phyloP scores from a whole-genome alignment of 2,329 filamentous ascomycete genomes.

The Xylaria sp. region DNA sequence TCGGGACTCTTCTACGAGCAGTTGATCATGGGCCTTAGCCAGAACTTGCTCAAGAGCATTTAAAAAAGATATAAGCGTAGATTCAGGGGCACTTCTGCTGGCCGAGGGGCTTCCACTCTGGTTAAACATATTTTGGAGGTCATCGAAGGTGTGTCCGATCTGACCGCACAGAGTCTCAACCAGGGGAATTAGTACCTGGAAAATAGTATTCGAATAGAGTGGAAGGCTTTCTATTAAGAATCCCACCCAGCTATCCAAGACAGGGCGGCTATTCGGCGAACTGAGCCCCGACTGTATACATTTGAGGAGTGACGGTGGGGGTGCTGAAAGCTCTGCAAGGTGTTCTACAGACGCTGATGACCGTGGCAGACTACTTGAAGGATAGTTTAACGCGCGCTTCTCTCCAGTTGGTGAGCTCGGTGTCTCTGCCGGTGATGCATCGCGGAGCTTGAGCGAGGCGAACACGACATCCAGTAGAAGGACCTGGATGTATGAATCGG shows the following conservation, averaged over 20 bases:
- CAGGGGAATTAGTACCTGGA: conserved; percentile 88
- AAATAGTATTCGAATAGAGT: conserved; percentile 84
- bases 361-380: conserved; percentile 52
- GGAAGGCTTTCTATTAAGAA: conserved; percentile 87
- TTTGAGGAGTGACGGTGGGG: conserved; percentile 78
- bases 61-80: conserved; percentile 84
- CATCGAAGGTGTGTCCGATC: conserved; percentile 76
- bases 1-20: conserved; percentile 79
- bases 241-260: conserved; percentile 90
- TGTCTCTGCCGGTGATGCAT: conserved; percentile 53
- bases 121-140: conserved; percentile 73
- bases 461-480: conserved; percentile 82
- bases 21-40: conserved; percentile 83
- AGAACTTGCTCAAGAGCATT: conserved; percentile 92
- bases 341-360: conserved; percentile 52
- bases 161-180: conserved; percentile 89
- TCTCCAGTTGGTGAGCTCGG: conserved; percentile 60
- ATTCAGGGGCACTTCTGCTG: conserved; percentile 65
- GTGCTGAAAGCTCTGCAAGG: conserved; percentile 55
- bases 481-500: conserved; percentile 78
- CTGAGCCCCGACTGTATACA: conserved; percentile 85
- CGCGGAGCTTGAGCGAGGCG: conserved; percentile 74
- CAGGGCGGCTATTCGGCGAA: conserved; percentile 75
- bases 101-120: conserved; percentile 47
- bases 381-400: conserved; percentile 58